phyloP scores from a whole-genome alignment of 1,139 yeast genomes.

The Nakaseomyces sp. region DNA sequence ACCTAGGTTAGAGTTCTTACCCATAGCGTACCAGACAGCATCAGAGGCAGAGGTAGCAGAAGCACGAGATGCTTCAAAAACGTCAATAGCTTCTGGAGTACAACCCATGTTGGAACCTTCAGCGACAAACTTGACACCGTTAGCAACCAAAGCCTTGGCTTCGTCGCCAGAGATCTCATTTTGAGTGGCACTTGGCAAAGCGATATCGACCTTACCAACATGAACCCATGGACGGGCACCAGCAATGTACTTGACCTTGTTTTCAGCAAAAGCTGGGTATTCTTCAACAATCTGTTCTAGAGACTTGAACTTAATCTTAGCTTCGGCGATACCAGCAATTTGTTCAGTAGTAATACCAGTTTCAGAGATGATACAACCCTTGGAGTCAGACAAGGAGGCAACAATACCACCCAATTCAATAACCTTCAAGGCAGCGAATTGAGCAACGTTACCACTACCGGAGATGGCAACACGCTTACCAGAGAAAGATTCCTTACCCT shows the following conservation, averaged over 20 bases:
- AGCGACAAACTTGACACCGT: conserved; percentile 89
- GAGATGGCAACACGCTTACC: conserved; percentile 95
- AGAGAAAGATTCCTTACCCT: conserved; percentile 77
- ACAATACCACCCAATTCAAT: conserved; percentile 95
- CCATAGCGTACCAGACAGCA: conserved; percentile 96
- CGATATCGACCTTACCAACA: conserved; percentile 88
- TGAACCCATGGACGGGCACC: conserved; percentile 97
- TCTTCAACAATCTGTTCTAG: conserved; percentile 60
- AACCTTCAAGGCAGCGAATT: conserved; percentile 95
- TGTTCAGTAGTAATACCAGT: conserved; percentile 78
- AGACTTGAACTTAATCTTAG: conserved; percentile 74
- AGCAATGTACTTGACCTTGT: conserved; percentile 64
- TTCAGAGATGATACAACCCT: conserved; percentile 74
- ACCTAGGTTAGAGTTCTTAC: conserved; percentile 99
- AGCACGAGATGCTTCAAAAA: conserved; percentile 80
- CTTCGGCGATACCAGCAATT: conserved; percentile 64
- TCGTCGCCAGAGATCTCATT: conserved; percentile 96
- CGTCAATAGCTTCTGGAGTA: conserved; percentile 91
- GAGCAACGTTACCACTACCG: conserved; percentile 99
- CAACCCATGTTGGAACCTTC: conserved; percentile 99
- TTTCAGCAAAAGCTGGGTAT: conserved; percentile 49
- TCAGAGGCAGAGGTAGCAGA: conserved; percentile 35
- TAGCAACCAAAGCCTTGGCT: conserved; percentile 86
- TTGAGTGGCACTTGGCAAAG: conserved; percentile 97
- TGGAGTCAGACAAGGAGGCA: conserved; percentile 88